These are phyloP conservation scores for Trypanosoma avium DNA, from an alignment of 208 protist species.

Conservation along the genomic window DNA sequence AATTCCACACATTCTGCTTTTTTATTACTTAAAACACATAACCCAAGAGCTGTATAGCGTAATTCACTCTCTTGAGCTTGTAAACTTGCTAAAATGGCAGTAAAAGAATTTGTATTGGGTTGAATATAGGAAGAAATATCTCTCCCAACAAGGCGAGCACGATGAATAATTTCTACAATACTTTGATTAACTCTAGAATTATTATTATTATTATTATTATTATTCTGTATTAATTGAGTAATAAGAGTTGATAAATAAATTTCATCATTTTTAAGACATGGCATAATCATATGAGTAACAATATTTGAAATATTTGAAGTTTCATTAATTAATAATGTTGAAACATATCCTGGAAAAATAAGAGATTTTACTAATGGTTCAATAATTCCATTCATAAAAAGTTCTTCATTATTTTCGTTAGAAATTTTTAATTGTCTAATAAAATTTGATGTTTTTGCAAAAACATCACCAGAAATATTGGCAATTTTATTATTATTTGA, in stretches of 20 bases:
- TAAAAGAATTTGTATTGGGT: constrained; percentile 32
- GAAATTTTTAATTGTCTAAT: constrained; percentile 8
- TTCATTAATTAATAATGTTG: constrained; percentile 48
- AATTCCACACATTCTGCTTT: constrained; percentile 53
- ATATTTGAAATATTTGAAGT: constrained; percentile 62
- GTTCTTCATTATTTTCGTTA: background rate
- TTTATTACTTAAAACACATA: constrained; percentile 62
- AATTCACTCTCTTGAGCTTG: constrained; percentile 64
- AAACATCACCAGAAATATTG: constrained; percentile 78
- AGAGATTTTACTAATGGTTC: constrained; percentile 57
- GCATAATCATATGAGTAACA: constrained; percentile 74
- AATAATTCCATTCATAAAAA: constrained; percentile 49
- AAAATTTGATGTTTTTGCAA: constrained; percentile 43
- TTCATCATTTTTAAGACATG: constrained; percentile 47
- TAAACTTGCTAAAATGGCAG: constrained; percentile 39
- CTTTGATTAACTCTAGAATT: constrained; percentile 50
- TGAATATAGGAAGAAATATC: constrained; percentile 58
- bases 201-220: background rate
- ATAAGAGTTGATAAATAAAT: constrained; percentile 13
- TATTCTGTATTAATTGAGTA: constrained; percentile 3
- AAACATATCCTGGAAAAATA: constrained; percentile 41
- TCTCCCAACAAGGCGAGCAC: constrained; percentile 53
- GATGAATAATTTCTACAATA: constrained; percentile 74
- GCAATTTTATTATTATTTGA: constrained; percentile 84
- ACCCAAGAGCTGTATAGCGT: constrained; percentile 55